Evolutionary conservation across 768 basidiomycete species (phyloP).

Genomic region (Collybiopsis luxurians): DNA sequence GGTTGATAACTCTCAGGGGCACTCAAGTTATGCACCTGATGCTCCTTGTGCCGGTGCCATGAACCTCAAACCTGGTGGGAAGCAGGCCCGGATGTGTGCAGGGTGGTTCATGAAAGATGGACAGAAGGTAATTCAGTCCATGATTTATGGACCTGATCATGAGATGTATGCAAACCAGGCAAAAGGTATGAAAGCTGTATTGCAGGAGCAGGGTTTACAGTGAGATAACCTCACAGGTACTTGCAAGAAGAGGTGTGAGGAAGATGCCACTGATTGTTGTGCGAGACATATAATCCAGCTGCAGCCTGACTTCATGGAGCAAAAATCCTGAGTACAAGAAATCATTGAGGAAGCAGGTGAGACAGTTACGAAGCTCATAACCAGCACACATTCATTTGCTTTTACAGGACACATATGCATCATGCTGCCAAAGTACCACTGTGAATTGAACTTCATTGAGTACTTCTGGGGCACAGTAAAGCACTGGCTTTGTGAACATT

Average conservation of each 20-base stretch:
- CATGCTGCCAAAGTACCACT: constrained; percentile 23
- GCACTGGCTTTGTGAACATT: constrained; percentile 19
- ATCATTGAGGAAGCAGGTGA: constrained; percentile 21
- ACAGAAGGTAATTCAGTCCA: constrained; percentile 4
- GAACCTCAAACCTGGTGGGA: constrained; percentile 22
- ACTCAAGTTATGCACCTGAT: constrained; percentile 21
- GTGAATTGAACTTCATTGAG: too few species aligned
- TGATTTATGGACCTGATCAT: too few species aligned
- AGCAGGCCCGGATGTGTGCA: constrained; percentile 18
- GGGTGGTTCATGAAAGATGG: constrained; percentile 14
- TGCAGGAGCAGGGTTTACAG: constrained; percentile 20
- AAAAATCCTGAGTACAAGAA: constrained; percentile 21
- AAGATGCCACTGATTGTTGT: constrained; percentile 20
- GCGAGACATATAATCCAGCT: constrained; percentile 17
- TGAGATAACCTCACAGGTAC: constrained; percentile 4
- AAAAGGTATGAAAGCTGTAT: constrained; percentile 28
- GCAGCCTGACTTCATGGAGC: constrained; percentile 23
- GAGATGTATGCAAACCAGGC: too few species aligned
- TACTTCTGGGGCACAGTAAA: constrained; percentile 26
- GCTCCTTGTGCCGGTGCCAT: constrained; percentile 16
- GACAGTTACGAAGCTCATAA: too few species aligned
- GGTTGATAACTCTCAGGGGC: constrained; percentile 25
- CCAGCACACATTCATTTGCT: too few species aligned
- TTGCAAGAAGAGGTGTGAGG: not conserved
- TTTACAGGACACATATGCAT: constrained; percentile 28